Conservation (phyloP, 768 basidiomycete species). For the Rhizopogon vesiculosus region DNA sequence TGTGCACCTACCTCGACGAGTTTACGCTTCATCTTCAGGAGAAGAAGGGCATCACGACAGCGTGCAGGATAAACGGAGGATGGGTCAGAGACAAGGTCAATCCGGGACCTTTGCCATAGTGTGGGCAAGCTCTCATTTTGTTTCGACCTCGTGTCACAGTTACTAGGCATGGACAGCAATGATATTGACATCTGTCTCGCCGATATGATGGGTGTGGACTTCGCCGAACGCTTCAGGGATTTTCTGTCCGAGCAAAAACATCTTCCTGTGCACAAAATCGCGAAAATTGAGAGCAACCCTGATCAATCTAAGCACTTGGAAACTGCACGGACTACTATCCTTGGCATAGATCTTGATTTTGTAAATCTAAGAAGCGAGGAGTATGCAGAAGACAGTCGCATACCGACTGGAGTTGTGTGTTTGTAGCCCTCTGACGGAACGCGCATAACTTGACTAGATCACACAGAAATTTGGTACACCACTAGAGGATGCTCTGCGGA, state of each 20-base stretch:
- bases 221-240: slow-evolving; percentile 72
- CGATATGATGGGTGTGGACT: slow-evolving; percentile 85
- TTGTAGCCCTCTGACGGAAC: not conserved
- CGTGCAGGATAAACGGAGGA: slow-evolving; percentile 92
- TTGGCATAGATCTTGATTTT: slow-evolving; percentile 84
- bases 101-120: slow-evolving; percentile 7
- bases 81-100: slow-evolving; percentile 98
- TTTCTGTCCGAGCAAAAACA: slow-evolving; percentile 37
- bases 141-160: slow-evolving; percentile 35
- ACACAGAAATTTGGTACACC: slow-evolving; percentile 87
- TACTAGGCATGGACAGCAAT: slow-evolving; percentile 76
- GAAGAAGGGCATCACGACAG: slow-evolving; percentile 48
- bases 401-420: slow-evolving; percentile 83
- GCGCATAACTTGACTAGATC: slow-evolving; percentile 3
- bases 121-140: slow-evolving; percentile 8
- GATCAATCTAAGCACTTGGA: slow-evolving; percentile 98
- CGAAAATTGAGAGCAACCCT: slow-evolving; percentile 89
- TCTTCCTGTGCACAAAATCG: slow-evolving; percentile 45
- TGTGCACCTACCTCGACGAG: slow-evolving; percentile 78
- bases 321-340: slow-evolving; percentile 80
- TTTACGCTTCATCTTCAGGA: slow-evolving; percentile 57
- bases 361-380: slow-evolving; percentile 93
- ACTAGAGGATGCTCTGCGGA: slow-evolving; percentile 79
- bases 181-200: slow-evolving; percentile 93
- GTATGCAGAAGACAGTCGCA: slow-evolving; percentile 83